Percentiles rank a stretch among this genome's conserved stretches.
phyloP scores from a whole-genome alignment of 2,329 filamentous ascomycete genomes.

The Rosellinia necatrix region DNA sequence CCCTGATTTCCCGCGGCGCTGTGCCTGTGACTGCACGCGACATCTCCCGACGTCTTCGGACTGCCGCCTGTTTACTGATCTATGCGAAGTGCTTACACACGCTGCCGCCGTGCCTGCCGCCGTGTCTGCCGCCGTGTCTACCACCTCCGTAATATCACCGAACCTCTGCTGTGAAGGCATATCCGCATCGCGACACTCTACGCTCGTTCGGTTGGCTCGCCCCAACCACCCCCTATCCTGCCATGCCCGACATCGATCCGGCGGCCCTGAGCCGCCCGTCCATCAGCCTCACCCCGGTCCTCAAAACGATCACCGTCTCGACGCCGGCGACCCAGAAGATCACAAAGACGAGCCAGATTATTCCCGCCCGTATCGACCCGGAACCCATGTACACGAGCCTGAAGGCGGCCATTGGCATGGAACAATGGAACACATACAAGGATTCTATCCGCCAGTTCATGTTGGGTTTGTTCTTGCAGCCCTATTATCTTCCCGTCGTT shows the following conservation, averaged over 20 bases:
- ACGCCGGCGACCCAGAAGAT: slow-evolving; percentile 55
- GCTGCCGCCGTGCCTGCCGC: no score
- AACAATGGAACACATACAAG: slow-evolving; percentile 69
- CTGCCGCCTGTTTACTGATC: no score
- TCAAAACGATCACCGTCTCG: slow-evolving; percentile 63
- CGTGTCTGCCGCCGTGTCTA: no score
- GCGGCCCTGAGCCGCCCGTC: slow-evolving; percentile 68
- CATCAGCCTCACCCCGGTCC: slow-evolving; percentile 61
- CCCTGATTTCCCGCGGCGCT: slow-evolving; percentile 37
- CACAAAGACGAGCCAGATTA: slow-evolving; percentile 64
- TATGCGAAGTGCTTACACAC: no score
- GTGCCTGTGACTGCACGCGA: slow-evolving; percentile 36
- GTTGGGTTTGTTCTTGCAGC: slow-evolving; percentile 54
- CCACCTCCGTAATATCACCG: background rate
- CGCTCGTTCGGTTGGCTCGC: slow-evolving; percentile 25
- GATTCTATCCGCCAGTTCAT: slow-evolving; percentile 66
- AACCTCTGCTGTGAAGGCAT: slow-evolving; percentile 25
- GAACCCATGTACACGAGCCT: slow-evolving; percentile 67
- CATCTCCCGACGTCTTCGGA: slow-evolving; percentile 20
- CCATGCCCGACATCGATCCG: slow-evolving; percentile 73
- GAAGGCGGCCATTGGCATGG: slow-evolving; percentile 61
- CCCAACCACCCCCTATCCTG: slow-evolving; percentile 29
- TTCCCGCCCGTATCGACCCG: slow-evolving; percentile 69
- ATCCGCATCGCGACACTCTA: slow-evolving; percentile 32
- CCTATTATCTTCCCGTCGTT: background rate